phyloP scores from a whole-genome alignment of 1,284 basidiomycete species.

The Neonothopanus nambi region DNA sequence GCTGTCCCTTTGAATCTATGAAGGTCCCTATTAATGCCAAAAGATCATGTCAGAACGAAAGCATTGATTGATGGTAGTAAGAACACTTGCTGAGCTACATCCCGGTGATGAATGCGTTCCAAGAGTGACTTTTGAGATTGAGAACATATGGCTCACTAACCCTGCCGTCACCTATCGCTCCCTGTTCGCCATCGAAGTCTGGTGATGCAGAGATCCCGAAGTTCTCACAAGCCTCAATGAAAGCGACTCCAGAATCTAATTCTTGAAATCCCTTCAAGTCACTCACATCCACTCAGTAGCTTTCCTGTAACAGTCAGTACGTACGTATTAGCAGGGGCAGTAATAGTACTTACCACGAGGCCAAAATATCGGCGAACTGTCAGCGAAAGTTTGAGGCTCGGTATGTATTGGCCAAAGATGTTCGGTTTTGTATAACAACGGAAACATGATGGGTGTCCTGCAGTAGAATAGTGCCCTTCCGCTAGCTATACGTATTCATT shows the following conservation, averaged over 20 bases:
- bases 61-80: background rate
- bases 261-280: slow-evolving; percentile 46
- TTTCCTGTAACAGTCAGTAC: slow-evolving; percentile 44
- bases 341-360: slow-evolving; percentile 51
- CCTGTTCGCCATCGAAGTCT: slow-evolving; percentile 52
- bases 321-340: background rate
- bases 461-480: slow-evolving; percentile 37
- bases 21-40: slow-evolving; percentile 54
- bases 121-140: background rate
- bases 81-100: background rate
- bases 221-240: slow-evolving; percentile 47
- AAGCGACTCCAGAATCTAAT: slow-evolving; percentile 38
- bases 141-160: slow-evolving; percentile 33
- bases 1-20: slow-evolving; percentile 46
- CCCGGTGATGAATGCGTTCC: background rate
- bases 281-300: slow-evolving; percentile 69
- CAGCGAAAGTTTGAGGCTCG: slow-evolving; percentile 51
- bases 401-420: slow-evolving; percentile 59
- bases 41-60: background rate
- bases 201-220: slow-evolving; percentile 48
- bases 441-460: slow-evolving; percentile 43
- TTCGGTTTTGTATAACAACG: slow-evolving; percentile 40
- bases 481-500: slow-evolving; percentile 29
- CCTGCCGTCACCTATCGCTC: slow-evolving; percentile 52
- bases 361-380: slow-evolving; percentile 51